A percentile compares a stretch with the other conserved stretches of the same genome.
These are phyloP conservation scores for Lanmaoa rubissima DNA, from an alignment of 768 basidiomycete genomes.

Conservation along the genomic window DNA sequence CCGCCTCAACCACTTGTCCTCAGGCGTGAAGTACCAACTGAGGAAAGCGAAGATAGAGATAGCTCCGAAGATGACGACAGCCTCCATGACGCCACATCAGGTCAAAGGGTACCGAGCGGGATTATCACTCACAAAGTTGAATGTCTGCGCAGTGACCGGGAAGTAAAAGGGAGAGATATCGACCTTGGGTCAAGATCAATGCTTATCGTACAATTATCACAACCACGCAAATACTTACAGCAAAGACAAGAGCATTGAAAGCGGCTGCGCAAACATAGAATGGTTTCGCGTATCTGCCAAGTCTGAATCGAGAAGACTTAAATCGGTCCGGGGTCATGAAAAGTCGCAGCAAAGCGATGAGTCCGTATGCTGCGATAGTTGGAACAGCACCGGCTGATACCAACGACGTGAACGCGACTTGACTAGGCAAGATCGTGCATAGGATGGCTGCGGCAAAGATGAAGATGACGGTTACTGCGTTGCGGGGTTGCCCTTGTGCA, in stretches of 20 bases:
- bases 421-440: slow-evolving; percentile 87
- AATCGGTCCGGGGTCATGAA: slow-evolving; percentile 78
- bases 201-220: neutral
- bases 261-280: slow-evolving; percentile 67
- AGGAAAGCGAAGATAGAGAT: slow-evolving; percentile 76
- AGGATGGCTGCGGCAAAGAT: slow-evolving; percentile 70
- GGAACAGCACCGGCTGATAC: slow-evolving; percentile 85
- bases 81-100: slow-evolving; percentile 41
- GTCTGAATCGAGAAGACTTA: slow-evolving; percentile 66
- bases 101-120: neutral
- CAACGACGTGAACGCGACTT: slow-evolving; percentile 90
- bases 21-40: slow-evolving; percentile 77
- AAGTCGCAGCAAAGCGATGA: slow-evolving; percentile 74
- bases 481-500: slow-evolving; percentile 66
- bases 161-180: slow-evolving; percentile 87
- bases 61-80: slow-evolving; percentile 73
- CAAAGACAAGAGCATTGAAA: slow-evolving; percentile 75
- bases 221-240: slow-evolving; percentile 45
- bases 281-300: slow-evolving; percentile 62
- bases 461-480: slow-evolving; percentile 87
- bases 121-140: slow-evolving; percentile 73
- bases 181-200: slow-evolving; percentile 44
- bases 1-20: slow-evolving; percentile 75
- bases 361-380: slow-evolving; percentile 83
- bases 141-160: slow-evolving; percentile 70